Evolutionary conservation across 208 protist genomes (phyloP).

Genomic region (Tritrichomonas musculus): DNA sequence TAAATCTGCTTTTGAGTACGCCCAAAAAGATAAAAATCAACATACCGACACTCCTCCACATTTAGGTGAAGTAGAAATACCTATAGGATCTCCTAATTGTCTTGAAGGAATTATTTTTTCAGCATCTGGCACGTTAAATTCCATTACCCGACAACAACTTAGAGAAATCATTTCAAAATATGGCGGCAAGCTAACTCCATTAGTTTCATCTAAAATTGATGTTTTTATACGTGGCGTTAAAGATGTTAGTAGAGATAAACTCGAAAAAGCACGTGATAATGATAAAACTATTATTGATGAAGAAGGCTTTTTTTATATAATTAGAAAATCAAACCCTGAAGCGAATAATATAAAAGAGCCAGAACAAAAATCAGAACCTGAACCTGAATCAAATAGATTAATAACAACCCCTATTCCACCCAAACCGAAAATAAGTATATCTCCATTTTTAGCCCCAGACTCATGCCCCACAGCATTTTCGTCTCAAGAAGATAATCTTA

Average conservation of each 20-base stretch:
- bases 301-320: slow-evolving; percentile 21
- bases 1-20: neutral
- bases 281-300: slow-evolving; percentile 24
- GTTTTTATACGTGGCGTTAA: neutral
- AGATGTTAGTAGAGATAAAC: neutral
- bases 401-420: no score
- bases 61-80: neutral
- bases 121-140: neutral
- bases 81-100: neutral
- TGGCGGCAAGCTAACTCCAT: neutral
- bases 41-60: neutral
- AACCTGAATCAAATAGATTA: neutral
- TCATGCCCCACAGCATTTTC: neutral
- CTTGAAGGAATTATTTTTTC: neutral
- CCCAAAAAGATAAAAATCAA: neutral
- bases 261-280: neutral
- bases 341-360: neutral
- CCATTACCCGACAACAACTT: neutral
- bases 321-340: neutral
- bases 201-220: neutral
- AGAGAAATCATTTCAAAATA: neutral
- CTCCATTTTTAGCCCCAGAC: neutral
- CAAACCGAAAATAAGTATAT: neutral
- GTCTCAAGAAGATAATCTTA: neutral
- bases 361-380: neutral